phyloP scores from a whole-genome alignment of 768 basidiomycete species.

The Russula dissimulans region DNA sequence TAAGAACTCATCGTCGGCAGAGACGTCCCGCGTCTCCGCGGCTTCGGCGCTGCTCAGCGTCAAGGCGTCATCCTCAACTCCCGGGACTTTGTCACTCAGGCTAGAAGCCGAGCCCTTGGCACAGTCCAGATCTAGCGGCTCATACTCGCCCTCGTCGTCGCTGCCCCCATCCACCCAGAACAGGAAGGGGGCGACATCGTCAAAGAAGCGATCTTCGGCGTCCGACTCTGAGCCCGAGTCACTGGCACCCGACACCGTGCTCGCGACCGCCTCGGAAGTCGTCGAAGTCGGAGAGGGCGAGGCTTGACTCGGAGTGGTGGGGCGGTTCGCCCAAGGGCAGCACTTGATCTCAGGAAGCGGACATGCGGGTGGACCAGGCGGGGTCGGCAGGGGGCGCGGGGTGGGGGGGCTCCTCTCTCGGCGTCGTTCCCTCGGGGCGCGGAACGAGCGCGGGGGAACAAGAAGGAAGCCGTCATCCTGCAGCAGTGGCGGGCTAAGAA shows the following conservation, averaged over 20 bases:
- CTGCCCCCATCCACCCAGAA: not conserved
- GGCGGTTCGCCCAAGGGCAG: not conserved
- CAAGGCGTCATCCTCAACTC: not conserved
- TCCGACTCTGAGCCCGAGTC: not conserved
- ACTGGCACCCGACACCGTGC: too few relatives aligned
- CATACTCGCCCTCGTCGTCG: not conserved
- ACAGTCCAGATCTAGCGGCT: not conserved
- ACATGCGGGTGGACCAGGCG: not conserved
- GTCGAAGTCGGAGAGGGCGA: not conserved
- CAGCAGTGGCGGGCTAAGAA: not conserved
- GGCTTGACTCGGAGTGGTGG: not conserved
- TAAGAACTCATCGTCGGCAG: slow-evolving; percentile 21
- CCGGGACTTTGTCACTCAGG: not conserved
- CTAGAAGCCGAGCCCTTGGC: not conserved
- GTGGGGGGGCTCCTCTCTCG: not conserved
- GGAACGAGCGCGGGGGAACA: not conserved
- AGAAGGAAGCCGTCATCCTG: slow-evolving; percentile 9
- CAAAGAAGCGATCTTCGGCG: not conserved
- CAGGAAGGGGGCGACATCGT: not conserved
- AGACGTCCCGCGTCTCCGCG: slow-evolving; percentile 20
- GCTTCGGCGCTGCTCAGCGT: slow-evolving; percentile 6
- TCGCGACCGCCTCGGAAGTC: too few relatives aligned
- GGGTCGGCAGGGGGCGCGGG: slow-evolving; percentile 5
- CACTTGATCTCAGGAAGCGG: not conserved
- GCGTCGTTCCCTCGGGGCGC: not conserved